phyloP scores from a whole-genome alignment of 805 yeast species.

The Komagataella kurtzmanii region DNA sequence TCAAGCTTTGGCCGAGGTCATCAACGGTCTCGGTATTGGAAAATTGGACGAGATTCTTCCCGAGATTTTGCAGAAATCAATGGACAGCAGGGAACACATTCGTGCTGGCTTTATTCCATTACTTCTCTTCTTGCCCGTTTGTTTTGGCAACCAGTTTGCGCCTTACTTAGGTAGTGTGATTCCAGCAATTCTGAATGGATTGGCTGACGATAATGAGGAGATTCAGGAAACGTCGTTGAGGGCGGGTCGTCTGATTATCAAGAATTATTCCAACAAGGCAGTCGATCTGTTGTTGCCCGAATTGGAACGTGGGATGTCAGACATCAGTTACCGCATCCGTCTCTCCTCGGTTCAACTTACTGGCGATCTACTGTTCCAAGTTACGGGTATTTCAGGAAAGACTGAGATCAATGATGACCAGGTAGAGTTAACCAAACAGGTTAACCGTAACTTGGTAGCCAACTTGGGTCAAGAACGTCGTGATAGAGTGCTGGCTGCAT shows the following conservation, averaged over 20 bases:
- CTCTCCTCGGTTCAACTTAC: constrained; percentile 88
- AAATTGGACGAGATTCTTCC: constrained; percentile 89
- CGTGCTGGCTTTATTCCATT: constrained; percentile 92
- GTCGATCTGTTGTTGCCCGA: constrained; percentile 91
- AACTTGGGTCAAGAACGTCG: constrained; percentile 82
- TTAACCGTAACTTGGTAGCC: constrained; percentile 53
- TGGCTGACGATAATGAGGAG: constrained; percentile 81
- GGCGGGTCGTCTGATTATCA: constrained; percentile 85
- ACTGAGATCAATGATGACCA: constrained; percentile 51
- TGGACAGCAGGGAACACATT: constrained; percentile 50
- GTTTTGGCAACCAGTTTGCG: constrained; percentile 84
- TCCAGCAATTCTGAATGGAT: constrained; percentile 83
- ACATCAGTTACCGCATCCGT: constrained; percentile 74
- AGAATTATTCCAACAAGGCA: constrained; percentile 84
- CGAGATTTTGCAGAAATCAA: constrained; percentile 56
- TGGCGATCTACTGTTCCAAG: constrained; percentile 88
- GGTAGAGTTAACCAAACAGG: constrained; percentile 31
- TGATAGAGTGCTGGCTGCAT: constrained; percentile 71
- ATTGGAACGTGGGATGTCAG: constrained; percentile 79
- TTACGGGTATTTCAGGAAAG: constrained; percentile 79
- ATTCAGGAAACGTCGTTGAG: constrained; percentile 82
- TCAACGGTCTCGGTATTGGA: constrained; percentile 78
- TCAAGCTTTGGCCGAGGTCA: constrained; percentile 89
- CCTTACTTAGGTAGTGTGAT: constrained; percentile 78
- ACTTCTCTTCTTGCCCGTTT: constrained; percentile 79